Evolutionary conservation across 1,139 yeast species (phyloP), one percentile per base, ranked within the genome.

Genomic region (Debaryomycetaceae sp.): DNA sequence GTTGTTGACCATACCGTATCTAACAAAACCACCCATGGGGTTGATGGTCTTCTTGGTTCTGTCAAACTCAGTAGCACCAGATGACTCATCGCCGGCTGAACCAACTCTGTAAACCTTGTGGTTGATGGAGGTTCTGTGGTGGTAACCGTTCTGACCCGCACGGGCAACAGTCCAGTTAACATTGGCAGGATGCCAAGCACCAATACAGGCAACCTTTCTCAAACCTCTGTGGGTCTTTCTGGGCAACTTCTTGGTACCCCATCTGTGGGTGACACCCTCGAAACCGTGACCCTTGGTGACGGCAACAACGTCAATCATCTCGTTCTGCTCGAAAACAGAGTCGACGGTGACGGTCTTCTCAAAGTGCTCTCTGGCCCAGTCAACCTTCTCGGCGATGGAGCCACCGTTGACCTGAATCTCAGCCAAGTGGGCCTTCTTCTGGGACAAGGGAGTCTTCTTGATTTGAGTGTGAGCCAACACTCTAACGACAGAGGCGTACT

Each of bases 141-240:
- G 98, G 95, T 84, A 91, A 86, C 99, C 99, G 79, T 83, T 86
- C 81, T 91, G 98, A 91, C 99, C 99, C 60, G 98, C 96, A 78
- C 99, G 88, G 61, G 98, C 97, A 73, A 91, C 98, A 65, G 97
- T 84, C 95, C 95, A 91, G 75, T 81, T 77, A 65, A 91, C 99
- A 78, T 91, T 95, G 75, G 96, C 83, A 73, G 98, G 98, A 79
- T 91, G 98, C 99, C 99, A 91, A 66, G 99, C 96, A 83, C 99
- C 99, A 65, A 91, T 93, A 88, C 99, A 91, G 66, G 98, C 99
- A 74, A 91, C 98, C 88, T 93, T 93, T 83, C 99, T 88, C 69
- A 89, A 81, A 91, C 99, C 99, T 83, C 97, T 88, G 76, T 91
- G 99, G 69, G 99, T 91, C 95, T 91, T 91, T 81, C 99, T 88